A percentile compares a stretch with the other conserved stretches of the same genome.
Conservation (phyloP, 495 filamentous ascomycete species). For the Annulohypoxylon moriforme region DNA sequence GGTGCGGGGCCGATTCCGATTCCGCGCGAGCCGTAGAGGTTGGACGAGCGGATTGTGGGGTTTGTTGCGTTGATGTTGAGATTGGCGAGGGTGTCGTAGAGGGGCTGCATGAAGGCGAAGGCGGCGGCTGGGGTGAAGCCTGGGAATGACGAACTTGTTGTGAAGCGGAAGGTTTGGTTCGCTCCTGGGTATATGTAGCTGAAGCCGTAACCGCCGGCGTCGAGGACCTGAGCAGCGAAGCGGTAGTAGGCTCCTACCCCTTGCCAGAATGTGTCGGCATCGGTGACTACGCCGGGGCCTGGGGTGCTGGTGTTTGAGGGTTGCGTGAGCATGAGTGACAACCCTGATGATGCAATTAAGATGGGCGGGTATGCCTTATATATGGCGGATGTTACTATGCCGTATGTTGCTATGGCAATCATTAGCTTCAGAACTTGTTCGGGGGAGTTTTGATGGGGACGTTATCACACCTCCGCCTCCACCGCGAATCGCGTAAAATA, state of each 20-base stretch:
- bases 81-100: slow-evolving; percentile 46
- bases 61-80: slow-evolving; percentile 50
- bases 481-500: slow-evolving; percentile 70
- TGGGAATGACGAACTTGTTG: slow-evolving; percentile 45
- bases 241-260: slow-evolving; percentile 56
- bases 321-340: slow-evolving; percentile 40
- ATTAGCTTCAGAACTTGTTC: slow-evolving; percentile 20
- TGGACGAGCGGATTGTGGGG: slow-evolving; percentile 29
- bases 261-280: slow-evolving; percentile 62
- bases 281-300: slow-evolving; percentile 42
- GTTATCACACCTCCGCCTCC: slow-evolving; percentile 56
- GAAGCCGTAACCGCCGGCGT: slow-evolving; percentile 59
- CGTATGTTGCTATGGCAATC: slow-evolving; percentile 60
- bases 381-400: slow-evolving; percentile 63
- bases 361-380: slow-evolving; percentile 57
- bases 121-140: slow-evolving; percentile 33
- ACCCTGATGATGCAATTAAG: slow-evolving; percentile 41
- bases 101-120: slow-evolving; percentile 47
- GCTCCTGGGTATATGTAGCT: slow-evolving; percentile 50
- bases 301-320: slow-evolving; percentile 50
- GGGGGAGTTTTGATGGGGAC: neutral
- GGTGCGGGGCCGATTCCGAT: slow-evolving; percentile 48
- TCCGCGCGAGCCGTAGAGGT: slow-evolving; percentile 36
- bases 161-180: slow-evolving; percentile 48
- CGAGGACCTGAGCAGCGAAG: slow-evolving; percentile 52